These are phyloP conservation scores for Pythium sp. DNA, from an alignment of 352 stramenopile species.

Conservation along the genomic window DNA sequence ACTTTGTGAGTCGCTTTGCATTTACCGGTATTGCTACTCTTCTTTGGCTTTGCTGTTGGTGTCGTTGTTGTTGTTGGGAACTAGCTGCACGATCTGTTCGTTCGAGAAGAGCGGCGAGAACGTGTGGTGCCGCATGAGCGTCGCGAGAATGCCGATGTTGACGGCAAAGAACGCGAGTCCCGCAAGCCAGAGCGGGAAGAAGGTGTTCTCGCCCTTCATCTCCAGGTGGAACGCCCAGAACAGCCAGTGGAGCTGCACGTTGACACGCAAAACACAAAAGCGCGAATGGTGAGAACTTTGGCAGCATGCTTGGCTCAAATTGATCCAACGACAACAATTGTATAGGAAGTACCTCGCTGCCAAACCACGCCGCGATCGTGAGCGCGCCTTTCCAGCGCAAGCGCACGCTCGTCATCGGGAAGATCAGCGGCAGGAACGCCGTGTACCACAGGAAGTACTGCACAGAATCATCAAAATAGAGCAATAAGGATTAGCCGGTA, in stretches of 20 bases:
- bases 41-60: background rate
- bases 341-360: constrained; percentile 49
- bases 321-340: background rate
- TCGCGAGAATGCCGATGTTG: constrained; percentile 80
- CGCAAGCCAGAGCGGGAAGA: constrained; percentile 84
- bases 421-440: constrained; percentile 85
- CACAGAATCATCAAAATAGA: constrained; percentile 26
- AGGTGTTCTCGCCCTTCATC: constrained; percentile 89
- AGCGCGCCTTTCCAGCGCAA: constrained; percentile 60
- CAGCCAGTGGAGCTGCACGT: constrained; percentile 79
- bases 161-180: constrained; percentile 88
- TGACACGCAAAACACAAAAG: background rate
- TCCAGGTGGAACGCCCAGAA: constrained; percentile 89
- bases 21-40: background rate
- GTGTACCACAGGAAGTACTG: constrained; percentile 99
- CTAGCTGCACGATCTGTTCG: constrained; percentile 40
- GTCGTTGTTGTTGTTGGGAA: constrained; percentile 13
- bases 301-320: background rate
- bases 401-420: constrained; percentile 61
- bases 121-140: constrained; percentile 62
- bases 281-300: constrained; percentile 1
- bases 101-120: constrained; percentile 58
- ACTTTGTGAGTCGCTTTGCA: too few relatives aligned
- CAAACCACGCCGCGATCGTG: constrained; percentile 75
- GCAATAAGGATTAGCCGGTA: too few relatives aligned